phyloP scores from a whole-genome alignment of 805 yeast genomes.

The Priceomyces carsonii region DNA sequence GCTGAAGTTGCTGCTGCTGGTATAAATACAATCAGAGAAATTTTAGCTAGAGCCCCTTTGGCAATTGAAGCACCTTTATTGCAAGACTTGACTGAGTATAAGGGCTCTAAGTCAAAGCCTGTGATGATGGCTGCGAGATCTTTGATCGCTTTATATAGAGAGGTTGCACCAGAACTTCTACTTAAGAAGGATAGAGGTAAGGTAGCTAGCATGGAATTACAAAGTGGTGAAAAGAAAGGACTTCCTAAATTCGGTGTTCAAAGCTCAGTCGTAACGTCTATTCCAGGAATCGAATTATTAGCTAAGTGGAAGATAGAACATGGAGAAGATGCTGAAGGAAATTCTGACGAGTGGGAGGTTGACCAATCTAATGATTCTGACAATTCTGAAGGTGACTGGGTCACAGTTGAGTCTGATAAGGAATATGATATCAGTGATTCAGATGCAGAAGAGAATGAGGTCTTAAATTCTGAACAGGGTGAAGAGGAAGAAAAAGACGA shows the following conservation, averaged over 20 bases:
- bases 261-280: constrained; percentile 57
- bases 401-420: constrained; percentile 77
- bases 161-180: constrained; percentile 95
- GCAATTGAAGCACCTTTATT: constrained; percentile 87
- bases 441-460: constrained; percentile 49
- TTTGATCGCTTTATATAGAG: constrained; percentile 82
- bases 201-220: constrained; percentile 79
- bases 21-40: constrained; percentile 91
- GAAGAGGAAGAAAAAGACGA: constrained; percentile 35
- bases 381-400: constrained; percentile 91
- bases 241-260: constrained; percentile 76
- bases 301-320: constrained; percentile 80
- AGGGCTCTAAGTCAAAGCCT: constrained; percentile 90
- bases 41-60: constrained; percentile 88
- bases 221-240: constrained; percentile 54
- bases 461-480: constrained; percentile 10
- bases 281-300: constrained; percentile 89
- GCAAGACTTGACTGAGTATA: constrained; percentile 88
- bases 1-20: constrained; percentile 99
- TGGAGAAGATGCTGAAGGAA: constrained; percentile 49
- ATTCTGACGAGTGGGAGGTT: constrained; percentile 62
- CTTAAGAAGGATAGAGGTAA: constrained; percentile 91
- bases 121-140: constrained; percentile 94
- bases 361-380: constrained; percentile 51
- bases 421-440: constrained; percentile 59